A percentile compares a stretch with the other conserved stretches of the same genome.
Evolutionary conservation across 768 basidiomycete species (phyloP).

Genomic region (Kwoniella europaea): DNA sequence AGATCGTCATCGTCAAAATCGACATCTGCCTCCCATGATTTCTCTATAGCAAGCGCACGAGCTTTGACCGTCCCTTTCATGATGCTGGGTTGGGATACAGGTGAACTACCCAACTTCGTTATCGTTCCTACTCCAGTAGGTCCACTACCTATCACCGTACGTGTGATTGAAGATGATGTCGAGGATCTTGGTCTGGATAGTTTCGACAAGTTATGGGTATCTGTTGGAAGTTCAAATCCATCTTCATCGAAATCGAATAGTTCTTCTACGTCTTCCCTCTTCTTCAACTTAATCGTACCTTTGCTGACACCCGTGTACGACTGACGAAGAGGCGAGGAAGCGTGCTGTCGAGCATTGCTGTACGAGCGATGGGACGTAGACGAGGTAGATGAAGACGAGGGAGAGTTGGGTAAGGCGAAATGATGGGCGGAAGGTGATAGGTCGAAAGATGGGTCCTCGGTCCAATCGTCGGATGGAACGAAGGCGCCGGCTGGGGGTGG

Average conservation of each 20-base stretch:
- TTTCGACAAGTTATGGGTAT: not conserved
- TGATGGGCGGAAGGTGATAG: constrained; percentile 28
- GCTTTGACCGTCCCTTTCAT: constrained; percentile 26
- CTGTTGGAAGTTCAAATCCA: constrained; percentile 20
- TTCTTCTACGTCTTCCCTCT: constrained; percentile 15
- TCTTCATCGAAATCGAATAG: constrained; percentile 14
- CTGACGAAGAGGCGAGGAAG: constrained; percentile 19
- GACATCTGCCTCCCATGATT: constrained; percentile 41
- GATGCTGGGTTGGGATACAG: constrained; percentile 1
- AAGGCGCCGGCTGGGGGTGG: constrained; percentile 32
- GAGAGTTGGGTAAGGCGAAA: constrained; percentile 21
- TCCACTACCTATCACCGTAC: constrained; percentile 38
- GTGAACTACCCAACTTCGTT: constrained; percentile 31
- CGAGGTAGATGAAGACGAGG: constrained; percentile 19
- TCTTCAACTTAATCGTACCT: constrained; percentile 28
- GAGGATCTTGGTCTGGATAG: constrained; percentile 20
- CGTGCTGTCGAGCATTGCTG: constrained; percentile 14
- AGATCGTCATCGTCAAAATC: constrained; percentile 34
- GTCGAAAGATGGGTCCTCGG: constrained; percentile 52
- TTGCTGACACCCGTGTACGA: constrained; percentile 16
- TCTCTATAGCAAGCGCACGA: constrained; percentile 30
- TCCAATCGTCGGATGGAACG: constrained; percentile 50
- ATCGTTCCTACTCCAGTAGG: constrained; percentile 45
- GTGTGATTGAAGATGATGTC: constrained; percentile 19
- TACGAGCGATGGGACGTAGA: constrained; percentile 22